These are phyloP conservation scores for Diplogelasinospora grovesii DNA, from an alignment of 495 filamentous ascomycete genomes.

Conservation along the genomic window DNA sequence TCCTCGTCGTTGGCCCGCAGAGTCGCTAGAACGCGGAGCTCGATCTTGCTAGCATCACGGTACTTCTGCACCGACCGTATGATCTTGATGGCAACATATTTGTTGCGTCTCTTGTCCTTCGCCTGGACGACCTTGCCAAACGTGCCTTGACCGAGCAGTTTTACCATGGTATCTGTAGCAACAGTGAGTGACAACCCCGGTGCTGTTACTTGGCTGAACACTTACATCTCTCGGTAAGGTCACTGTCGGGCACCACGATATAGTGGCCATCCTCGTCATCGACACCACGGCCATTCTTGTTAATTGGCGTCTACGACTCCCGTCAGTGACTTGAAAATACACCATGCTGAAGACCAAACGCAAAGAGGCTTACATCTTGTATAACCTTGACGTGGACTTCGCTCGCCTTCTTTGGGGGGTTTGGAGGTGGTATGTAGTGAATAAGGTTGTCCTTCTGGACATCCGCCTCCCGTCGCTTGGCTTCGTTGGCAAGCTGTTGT, in stretches of 20 bases:
- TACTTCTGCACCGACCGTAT: constrained; percentile 98
- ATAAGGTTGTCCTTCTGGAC: constrained; percentile 62
- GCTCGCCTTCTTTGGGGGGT: constrained; percentile 82
- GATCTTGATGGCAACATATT: constrained; percentile 90
- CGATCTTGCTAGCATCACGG: constrained; percentile 92
- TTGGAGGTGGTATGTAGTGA: constrained; percentile 76
- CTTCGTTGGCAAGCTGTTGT: constrained; percentile 71
- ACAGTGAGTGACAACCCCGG: neutral
- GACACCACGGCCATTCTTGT: constrained; percentile 53
- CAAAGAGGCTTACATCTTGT: constrained; percentile 64
- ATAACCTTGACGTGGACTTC: constrained; percentile 82
- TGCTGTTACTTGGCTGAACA: constrained; percentile 12
- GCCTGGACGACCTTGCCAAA: constrained; percentile 98
- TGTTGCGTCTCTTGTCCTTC: constrained; percentile 63
- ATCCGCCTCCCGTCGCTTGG: constrained; percentile 65
- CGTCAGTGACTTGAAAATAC: constrained; percentile 8
- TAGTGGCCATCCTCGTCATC: constrained; percentile 98
- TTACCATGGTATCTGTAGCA: constrained; percentile 69
- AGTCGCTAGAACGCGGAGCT: constrained; percentile 86
- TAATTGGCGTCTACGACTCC: constrained; percentile 35
- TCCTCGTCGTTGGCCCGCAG: constrained; percentile 81
- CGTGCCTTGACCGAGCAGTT: constrained; percentile 89
- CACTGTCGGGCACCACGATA: constrained; percentile 75
- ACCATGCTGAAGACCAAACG: no score
- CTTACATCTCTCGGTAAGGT: constrained; percentile 85